Percentiles rank a stretch among this genome's conserved stretches.
These are phyloP conservation scores for Cryphonectria naterciae DNA, from an alignment of 2,329 filamentous ascomycete genomes.

Conservation along the genomic window DNA sequence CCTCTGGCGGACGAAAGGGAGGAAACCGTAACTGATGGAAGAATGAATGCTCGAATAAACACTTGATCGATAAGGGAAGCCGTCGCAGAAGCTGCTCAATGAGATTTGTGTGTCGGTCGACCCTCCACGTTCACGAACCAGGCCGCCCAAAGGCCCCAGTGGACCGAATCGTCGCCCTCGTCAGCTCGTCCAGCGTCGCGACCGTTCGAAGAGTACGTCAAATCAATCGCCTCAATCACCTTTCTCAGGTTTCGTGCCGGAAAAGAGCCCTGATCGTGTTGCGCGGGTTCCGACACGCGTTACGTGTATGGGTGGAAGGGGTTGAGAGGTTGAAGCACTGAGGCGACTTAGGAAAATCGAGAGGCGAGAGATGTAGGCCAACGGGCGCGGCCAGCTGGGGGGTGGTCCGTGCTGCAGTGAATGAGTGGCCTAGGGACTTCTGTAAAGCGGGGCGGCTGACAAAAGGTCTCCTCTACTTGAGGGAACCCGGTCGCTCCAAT, in stretches of 20 bases:
- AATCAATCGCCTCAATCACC: constrained; percentile 42
- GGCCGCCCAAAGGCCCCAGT: constrained; percentile 44
- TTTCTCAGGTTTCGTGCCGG: constrained; percentile 42
- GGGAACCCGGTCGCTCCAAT: not conserved
- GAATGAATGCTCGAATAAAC: constrained; percentile 19
- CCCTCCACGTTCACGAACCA: constrained; percentile 36
- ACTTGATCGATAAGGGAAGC: constrained; percentile 16
- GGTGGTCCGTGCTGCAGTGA: constrained; percentile 14
- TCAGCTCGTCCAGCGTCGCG: constrained; percentile 49
- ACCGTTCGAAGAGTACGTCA: constrained; percentile 42
- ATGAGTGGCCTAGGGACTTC: not conserved
- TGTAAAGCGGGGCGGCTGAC: not conserved
- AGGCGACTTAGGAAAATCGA: constrained; percentile 32
- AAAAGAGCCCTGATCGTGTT: constrained; percentile 37
- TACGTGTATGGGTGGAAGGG: constrained; percentile 42
- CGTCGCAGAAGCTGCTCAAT: constrained; percentile 25
- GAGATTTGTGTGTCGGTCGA: constrained; percentile 18
- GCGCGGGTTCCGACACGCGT: constrained; percentile 58
- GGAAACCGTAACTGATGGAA: constrained; percentile 15
- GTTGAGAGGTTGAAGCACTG: constrained; percentile 40
- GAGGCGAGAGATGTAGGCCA: constrained; percentile 23
- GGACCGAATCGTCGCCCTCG: constrained; percentile 39
- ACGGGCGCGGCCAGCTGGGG: constrained; percentile 10
- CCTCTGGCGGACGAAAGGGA: constrained; percentile 8
- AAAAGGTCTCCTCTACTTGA: not conserved